Evolutionary conservation across 2,329 filamentous ascomycete genomes (phyloP), one percentile per base, ranked within the genome.

Genomic region (Leptographium flavum): DNA sequence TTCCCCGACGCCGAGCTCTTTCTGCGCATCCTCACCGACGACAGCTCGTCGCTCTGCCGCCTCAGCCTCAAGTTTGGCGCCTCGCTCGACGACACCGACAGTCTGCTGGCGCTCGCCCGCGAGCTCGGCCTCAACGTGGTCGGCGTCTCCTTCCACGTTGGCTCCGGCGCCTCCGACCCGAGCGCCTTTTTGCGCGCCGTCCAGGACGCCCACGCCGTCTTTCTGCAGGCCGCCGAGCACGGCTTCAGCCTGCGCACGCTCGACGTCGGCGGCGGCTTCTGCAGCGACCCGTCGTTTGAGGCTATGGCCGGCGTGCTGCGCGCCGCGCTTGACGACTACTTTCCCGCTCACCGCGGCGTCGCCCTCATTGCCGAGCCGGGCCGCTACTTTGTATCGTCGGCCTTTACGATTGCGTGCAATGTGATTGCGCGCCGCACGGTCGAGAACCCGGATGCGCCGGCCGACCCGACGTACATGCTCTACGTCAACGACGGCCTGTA

Each of bases 401-500:
- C 92, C 19, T 98, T 95, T 65, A 95, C 88, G 37, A 76, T 98
- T 54, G 92, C 92, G 38, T 92, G 86, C 68, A 90, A 94, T 65
- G 78, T 98, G 61, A 98, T 96, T 60, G 90, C 92, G 27, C 87
- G 92, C 49, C 90, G 92, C 57, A 87, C 87, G 35, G 81, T 96
- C 47, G 73, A 81, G 79, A 90, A 57, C 77, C 83, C 4, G 76
- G 27, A 4, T 5, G 21, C 10, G 2, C 7, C 28, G 7, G 31
- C 22, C 22, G 2, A 71, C 50, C 79, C 78, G 50, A 85, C 81
- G 54, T 95, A 94, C 72, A 98, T 96, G 92, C 68, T 95, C 39
- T 98, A 98, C 63, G 70, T 96, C 61, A 98, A 98, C 60, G 92
- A 98, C 55, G 92, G 92, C 25, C 82, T 96, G 45, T 98, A 98